These are phyloP conservation scores for Aspergillus sparsus DNA, from an alignment of 495 filamentous ascomycete species.

Conservation along the genomic window DNA sequence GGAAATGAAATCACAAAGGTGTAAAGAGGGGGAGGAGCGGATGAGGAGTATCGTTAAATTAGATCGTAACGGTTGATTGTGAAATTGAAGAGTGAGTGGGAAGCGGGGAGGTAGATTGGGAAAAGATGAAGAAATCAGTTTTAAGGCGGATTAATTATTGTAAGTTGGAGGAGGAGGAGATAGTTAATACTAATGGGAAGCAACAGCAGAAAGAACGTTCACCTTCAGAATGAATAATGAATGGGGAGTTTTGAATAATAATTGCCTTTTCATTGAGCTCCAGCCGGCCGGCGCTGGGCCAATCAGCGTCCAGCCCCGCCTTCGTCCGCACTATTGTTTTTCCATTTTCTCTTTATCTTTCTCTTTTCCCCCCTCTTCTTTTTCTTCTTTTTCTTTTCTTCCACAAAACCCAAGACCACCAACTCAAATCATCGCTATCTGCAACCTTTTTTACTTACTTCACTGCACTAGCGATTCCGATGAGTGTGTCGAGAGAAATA, in stretches of 20 bases:
- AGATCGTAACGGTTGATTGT: constrained; percentile 30
- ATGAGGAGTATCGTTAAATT: constrained; percentile 18
- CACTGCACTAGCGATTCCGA: constrained; percentile 84
- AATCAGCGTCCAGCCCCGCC: constrained; percentile 35
- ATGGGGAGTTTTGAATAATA: constrained; percentile 5
- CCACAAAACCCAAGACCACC: constrained; percentile 72
- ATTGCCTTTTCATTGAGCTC: constrained; percentile 26
- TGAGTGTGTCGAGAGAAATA: constrained; percentile 80
- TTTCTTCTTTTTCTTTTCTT: constrained; percentile 37
- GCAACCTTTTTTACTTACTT: constrained; percentile 46
- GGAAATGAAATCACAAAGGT: neutral
- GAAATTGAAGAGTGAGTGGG: constrained; percentile 8
- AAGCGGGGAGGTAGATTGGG: constrained; percentile 8
- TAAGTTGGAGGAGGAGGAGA: constrained; percentile 1
- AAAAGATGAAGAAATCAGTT: constrained; percentile 8
- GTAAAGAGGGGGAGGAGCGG: constrained; percentile 31
- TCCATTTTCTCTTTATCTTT: constrained; percentile 24
- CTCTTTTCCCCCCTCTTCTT: constrained; percentile 25
- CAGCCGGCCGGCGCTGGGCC: constrained; percentile 19
- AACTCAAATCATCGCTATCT: constrained; percentile 91
- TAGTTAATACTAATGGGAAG: constrained; percentile 11
- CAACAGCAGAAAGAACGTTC: neutral
- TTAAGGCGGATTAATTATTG: too few species aligned
- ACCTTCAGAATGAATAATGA: constrained; percentile 2
- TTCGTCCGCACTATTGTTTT: constrained; percentile 39